Evolutionary conservation across 108 stramenopile genomes (phyloP), one percentile per base, ranked within the genome.

Genomic region (Fragilariopsis cylindrus): DNA sequence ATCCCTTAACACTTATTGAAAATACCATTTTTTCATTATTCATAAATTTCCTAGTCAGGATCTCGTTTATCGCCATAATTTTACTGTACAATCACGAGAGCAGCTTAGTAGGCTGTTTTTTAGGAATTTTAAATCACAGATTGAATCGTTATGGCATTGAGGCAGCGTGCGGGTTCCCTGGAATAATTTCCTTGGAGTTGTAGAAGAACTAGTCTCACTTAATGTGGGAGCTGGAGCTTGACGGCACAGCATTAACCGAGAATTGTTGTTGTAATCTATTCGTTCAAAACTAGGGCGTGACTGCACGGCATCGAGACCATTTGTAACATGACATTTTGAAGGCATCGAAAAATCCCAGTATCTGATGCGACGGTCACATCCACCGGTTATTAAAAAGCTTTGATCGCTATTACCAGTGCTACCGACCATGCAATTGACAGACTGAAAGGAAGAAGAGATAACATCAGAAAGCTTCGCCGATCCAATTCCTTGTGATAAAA

Each of bases 261-360:
- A 70, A 2, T 74, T 45, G 18, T 84, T 82, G 18, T 75, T 60
- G 18, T 73, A 73, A 69, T 92, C 83, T 11, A 91, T 79, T 43
- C 84, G 71, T 72, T 93, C 91, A 69, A 90, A 92, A 40, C 62
- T 74, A 40, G 94, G 93, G 3, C 88, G 84, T 46, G 85, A 82
- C 53, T 92, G 91, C 56, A 76, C 72, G 7, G 81, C 57, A 40
- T 68, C 73, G 41, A 85, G 78, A 7, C 97, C 96, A 65, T 81
- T 88, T 13, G 96, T 85, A 21, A 83, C 88, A 76, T 85, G 96
- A 69, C 94, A 97, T 75, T 92, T 91, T 41, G 88, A 87, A 21
- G 97, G 87, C 3, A 83, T 71, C 1, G 79, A 72, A 64, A 96
- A 91, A 72, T 97, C 95, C 97, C 97, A 98, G 74, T 87, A 94